A percentile compares a stretch with the other conserved stretches of the same genome.
phyloP scores from a whole-genome alignment of 345 rosid species.

The Rhizophora mangle region DNA sequence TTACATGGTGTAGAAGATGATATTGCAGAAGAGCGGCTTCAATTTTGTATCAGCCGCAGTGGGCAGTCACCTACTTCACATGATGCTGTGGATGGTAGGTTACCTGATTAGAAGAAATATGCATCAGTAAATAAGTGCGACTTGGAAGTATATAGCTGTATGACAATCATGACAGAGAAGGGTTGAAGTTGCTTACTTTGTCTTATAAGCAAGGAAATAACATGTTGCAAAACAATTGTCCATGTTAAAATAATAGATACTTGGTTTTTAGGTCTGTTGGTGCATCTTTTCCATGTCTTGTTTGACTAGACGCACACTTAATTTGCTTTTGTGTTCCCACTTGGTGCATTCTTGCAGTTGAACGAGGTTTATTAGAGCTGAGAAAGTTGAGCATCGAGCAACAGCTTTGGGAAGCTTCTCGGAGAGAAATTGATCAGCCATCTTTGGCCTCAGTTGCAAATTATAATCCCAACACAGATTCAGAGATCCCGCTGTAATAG shows the following conservation, averaged over 20 bases:
- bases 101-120: not conserved
- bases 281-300: not conserved
- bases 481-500: constrained; percentile 19
- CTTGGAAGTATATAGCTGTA: not conserved
- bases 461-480: constrained; percentile 27
- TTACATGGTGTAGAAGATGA: constrained; percentile 69
- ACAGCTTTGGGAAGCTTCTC: constrained; percentile 87
- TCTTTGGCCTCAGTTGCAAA: constrained; percentile 20
- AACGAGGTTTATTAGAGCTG: constrained; percentile 72
- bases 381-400: constrained; percentile 86
- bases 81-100: constrained; percentile 75
- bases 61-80: constrained; percentile 63
- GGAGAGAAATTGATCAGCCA: constrained; percentile 52
- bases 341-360: constrained; percentile 42
- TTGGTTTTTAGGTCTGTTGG: not conserved
- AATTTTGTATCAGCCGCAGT: constrained; percentile 58
- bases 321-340: not conserved
- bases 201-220: too few relatives aligned
- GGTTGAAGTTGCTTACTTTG: too few relatives aligned
- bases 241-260: too few relatives aligned
- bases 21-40: constrained; percentile 69
- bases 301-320: not conserved
- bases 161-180: too few relatives aligned
- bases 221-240: too few relatives aligned
- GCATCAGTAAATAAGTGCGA: not conserved